Evolutionary conservation across 176 grass and related monocot genomes (phyloP).

Genomic region (Musa acuminata): DNA sequence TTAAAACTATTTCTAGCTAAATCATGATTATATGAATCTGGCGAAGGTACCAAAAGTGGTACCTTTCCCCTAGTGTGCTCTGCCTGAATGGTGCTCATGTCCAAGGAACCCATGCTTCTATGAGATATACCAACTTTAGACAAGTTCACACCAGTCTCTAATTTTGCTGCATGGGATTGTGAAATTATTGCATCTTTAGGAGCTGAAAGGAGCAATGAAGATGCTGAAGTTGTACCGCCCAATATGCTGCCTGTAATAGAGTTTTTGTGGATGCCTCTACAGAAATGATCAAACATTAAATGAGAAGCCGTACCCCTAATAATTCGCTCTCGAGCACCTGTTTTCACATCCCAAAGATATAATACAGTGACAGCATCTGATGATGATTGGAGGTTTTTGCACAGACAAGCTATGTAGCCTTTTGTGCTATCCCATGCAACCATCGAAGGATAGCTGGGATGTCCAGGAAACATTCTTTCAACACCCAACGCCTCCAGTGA

Average conservation of each 20-base stretch:
- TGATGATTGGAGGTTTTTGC: conserved; percentile 50
- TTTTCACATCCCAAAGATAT: conserved; percentile 95
- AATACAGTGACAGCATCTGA: conserved; percentile 46
- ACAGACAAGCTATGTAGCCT: conserved; percentile 93
- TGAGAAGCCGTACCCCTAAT: conserved; percentile 63
- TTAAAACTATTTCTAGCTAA: conserved; percentile 37
- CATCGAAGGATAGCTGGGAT: conserved; percentile 62
- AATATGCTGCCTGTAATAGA: conserved; percentile 68
- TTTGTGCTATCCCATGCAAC: conserved; percentile 88
- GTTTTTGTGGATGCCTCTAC: conserved; percentile 77
- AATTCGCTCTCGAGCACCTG: conserved; percentile 65
- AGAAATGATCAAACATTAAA: conserved; percentile 85
- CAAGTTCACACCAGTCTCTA: conserved; percentile 22
- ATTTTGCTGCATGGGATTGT: conserved; percentile 15
- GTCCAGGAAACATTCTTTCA: conserved; percentile 92
- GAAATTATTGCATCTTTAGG: conserved; percentile 40
- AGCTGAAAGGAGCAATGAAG: conserved; percentile 63
- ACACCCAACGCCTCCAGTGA: conserved; percentile 77
- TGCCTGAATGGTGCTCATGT: conserved; percentile 17
- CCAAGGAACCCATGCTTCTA: conserved; percentile 25
- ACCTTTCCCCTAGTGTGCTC: conserved; percentile 39
- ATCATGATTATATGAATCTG: conserved; percentile 35
- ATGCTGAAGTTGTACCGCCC: conserved; percentile 86
- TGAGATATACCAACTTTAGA: conserved; percentile 35
- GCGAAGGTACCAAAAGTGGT: conserved; percentile 27